These are phyloP conservation scores for Neostapfia colusana DNA, from an alignment of 176 grass and related monocot genomes.

Conservation along the genomic window DNA sequence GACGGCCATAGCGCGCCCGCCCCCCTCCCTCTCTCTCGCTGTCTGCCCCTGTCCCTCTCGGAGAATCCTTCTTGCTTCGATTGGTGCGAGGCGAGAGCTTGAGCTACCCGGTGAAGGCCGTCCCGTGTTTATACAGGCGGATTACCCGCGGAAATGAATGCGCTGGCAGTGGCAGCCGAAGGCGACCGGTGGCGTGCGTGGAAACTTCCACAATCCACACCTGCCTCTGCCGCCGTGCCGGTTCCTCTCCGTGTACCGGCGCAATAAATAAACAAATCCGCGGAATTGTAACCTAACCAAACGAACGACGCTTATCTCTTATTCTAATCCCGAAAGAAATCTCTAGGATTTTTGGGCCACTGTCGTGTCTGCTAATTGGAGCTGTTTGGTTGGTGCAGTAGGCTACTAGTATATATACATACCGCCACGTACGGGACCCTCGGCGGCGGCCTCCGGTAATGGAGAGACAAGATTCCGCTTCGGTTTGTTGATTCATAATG, in stretches of 20 bases:
- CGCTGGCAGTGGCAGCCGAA: background rate
- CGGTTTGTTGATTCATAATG: background rate
- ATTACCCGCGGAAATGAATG: background rate
- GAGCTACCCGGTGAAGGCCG: background rate
- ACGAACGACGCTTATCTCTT: too few relatives aligned
- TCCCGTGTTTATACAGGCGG: background rate
- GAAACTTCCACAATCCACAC: slow-evolving; percentile 27
- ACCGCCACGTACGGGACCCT: too few relatives aligned
- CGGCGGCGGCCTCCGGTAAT: slow-evolving; percentile 10
- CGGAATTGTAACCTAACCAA: background rate
- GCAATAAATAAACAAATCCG: background rate
- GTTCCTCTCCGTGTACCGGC: background rate
- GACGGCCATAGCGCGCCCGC: slow-evolving; percentile 12
- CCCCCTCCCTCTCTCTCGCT: background rate
- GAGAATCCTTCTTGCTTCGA: background rate
- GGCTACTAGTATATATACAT: background rate
- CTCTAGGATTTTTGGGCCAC: background rate
- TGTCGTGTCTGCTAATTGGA: background rate
- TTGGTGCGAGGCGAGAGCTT: background rate
- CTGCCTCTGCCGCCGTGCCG: too few relatives aligned
- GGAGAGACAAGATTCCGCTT: background rate
- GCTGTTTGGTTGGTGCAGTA: background rate
- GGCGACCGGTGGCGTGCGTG: background rate
- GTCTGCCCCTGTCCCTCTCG: background rate
- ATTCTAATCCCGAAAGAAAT: background rate